Conservation (phyloP, 2,329 filamentous ascomycete species). For the Diplodia seriata region DNA sequence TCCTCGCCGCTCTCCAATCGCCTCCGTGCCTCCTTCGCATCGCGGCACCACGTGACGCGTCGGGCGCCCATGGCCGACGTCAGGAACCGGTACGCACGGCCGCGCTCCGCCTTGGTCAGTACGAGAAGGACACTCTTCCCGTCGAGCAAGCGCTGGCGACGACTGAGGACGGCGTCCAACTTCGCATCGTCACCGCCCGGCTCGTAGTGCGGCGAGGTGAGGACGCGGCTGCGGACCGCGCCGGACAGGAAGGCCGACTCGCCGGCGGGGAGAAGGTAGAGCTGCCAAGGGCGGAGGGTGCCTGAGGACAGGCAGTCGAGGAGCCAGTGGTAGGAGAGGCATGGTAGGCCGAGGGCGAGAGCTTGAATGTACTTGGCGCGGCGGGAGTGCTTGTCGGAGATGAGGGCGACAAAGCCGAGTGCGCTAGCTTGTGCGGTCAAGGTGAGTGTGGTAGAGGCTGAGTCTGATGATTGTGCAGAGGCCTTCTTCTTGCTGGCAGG, state of each 20-base stretch:
- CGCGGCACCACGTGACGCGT: constrained; percentile 68
- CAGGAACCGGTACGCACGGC: constrained; percentile 73
- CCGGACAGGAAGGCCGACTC: constrained; percentile 78
- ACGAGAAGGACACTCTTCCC: constrained; percentile 75
- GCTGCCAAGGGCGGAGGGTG: constrained; percentile 73
- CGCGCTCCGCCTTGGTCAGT: constrained; percentile 65
- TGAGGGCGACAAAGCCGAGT: constrained; percentile 80
- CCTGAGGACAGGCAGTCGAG: constrained; percentile 70
- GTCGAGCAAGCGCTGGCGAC: constrained; percentile 67
- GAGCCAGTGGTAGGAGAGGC: constrained; percentile 83
- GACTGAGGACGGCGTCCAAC: constrained; percentile 41
- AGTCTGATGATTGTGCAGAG: neutral
- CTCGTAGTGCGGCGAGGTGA: constrained; percentile 62
- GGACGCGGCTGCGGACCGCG: constrained; percentile 75
- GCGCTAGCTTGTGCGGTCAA: constrained; percentile 62
- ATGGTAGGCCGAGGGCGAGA: constrained; percentile 85
- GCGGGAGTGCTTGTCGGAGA: constrained; percentile 84
- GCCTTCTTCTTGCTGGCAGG: constrained; percentile 8
- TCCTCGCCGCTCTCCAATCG: constrained; percentile 57
- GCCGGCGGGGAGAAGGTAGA: constrained; percentile 86
- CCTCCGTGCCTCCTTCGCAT: constrained; percentile 68
- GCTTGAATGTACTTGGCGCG: constrained; percentile 95
- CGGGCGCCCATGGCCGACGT: constrained; percentile 78
- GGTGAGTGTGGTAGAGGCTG: constrained; percentile 49
- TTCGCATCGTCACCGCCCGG: constrained; percentile 57